A percentile compares a stretch with the other conserved stretches of the same genome.
phyloP scores from a whole-genome alignment of 2,329 filamentous ascomycete genomes.

The Fusarium fujikuroi region DNA sequence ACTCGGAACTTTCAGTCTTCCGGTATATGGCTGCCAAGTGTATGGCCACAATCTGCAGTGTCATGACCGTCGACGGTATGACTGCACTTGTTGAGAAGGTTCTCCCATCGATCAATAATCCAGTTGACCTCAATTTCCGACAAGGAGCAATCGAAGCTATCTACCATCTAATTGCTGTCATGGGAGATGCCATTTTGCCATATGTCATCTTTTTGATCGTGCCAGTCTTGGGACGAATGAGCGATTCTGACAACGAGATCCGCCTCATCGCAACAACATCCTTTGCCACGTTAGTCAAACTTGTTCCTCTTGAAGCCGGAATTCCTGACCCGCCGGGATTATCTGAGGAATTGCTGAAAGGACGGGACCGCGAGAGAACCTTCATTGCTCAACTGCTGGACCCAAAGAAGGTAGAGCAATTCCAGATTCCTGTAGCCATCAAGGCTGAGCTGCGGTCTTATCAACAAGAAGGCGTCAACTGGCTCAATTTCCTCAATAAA shows the following conservation, averaged over 20 bases:
- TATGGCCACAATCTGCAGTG: slow-evolving; percentile 95
- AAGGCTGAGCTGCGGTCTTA: slow-evolving; percentile 97
- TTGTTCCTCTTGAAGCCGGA: slow-evolving; percentile 95
- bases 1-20: slow-evolving; percentile 89
- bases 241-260: slow-evolving; percentile 96
- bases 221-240: slow-evolving; percentile 96
- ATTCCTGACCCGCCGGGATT: slow-evolving; percentile 96
- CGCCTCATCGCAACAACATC: slow-evolving; percentile 94
- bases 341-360: slow-evolving; percentile 86
- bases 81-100: slow-evolving; percentile 95
- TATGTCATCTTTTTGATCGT: slow-evolving; percentile 99
- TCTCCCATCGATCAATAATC: slow-evolving; percentile 90
- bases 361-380: slow-evolving; percentile 91
- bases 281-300: slow-evolving; percentile 95
- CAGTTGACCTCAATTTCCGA: slow-evolving; percentile 85
- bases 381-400: slow-evolving; percentile 98
- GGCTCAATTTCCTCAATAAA: slow-evolving; percentile 97
- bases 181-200: slow-evolving; percentile 95
- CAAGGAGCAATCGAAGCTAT: slow-evolving; percentile 96
- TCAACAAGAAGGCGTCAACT: slow-evolving; percentile 98
- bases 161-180: slow-evolving; percentile 97
- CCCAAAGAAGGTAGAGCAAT: slow-evolving; percentile 94
- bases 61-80: slow-evolving; percentile 95
- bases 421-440: slow-evolving; percentile 93
- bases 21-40: slow-evolving; percentile 98